Evolutionary conservation across 129 eudicot species (phyloP).

Genomic region (Tanacetum coccineum): DNA sequence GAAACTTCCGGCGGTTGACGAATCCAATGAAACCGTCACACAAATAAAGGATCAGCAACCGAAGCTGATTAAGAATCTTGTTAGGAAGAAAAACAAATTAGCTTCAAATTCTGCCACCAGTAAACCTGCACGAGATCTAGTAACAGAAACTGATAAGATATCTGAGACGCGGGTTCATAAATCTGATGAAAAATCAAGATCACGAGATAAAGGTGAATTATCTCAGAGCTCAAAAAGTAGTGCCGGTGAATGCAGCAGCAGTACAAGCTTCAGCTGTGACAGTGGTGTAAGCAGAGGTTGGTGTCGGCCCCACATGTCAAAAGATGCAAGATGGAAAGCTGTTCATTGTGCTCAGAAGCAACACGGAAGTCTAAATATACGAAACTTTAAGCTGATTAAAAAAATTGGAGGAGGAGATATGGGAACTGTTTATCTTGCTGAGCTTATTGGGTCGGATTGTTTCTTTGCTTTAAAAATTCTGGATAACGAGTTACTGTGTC

Average conservation of each 20-base stretch:
- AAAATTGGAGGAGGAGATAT: constrained; percentile 88
- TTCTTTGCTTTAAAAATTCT: constrained; percentile 75
- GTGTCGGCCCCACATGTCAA: constrained; percentile 89
- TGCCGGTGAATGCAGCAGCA: constrained; percentile 68
- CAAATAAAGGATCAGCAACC: too few relatives aligned
- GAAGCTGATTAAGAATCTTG: too few relatives aligned
- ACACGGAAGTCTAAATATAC: constrained; percentile 53
- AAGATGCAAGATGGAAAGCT: constrained; percentile 81
- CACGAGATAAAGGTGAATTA: constrained; percentile 65
- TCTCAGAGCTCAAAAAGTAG: constrained; percentile 93
- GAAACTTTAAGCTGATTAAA: constrained; percentile 64
- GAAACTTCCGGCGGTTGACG: constrained; percentile 47
- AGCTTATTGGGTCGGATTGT: constrained; percentile 61
- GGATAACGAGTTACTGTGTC: constrained; percentile 63
- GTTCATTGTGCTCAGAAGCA: constrained; percentile 42
- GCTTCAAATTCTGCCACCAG: background rate
- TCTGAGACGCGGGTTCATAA: constrained; percentile 19
- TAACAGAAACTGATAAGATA: constrained; percentile 14
- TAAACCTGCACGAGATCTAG: constrained; percentile 12
- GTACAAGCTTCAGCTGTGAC: constrained; percentile 71
- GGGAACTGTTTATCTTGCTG: constrained; percentile 78
- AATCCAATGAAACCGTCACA: constrained; percentile 17
- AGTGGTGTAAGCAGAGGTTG: constrained; percentile 59
- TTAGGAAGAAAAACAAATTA: too few relatives aligned
- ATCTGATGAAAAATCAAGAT: constrained; percentile 39